A percentile compares a stretch with the other conserved stretches of the same genome.
phyloP scores from a whole-genome alignment of 257 asterid genomes.

The Plantago elongata region DNA sequence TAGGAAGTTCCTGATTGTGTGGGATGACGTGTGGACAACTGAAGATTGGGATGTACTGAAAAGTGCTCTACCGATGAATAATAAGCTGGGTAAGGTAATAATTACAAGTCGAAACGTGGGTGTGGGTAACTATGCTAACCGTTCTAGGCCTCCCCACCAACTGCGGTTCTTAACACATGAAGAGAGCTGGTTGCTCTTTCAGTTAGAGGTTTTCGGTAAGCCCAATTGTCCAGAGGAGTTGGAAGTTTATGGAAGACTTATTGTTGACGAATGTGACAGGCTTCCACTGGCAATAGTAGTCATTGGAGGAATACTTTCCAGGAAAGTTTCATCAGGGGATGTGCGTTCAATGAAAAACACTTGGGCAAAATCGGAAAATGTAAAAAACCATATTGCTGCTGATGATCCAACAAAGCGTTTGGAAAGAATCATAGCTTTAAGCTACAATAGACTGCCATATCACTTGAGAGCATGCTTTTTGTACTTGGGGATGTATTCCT shows the following conservation, averaged over 20 bases:
- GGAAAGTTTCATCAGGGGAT: slow-evolving; percentile 18
- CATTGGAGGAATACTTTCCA: slow-evolving; percentile 45
- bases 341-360: slow-evolving; percentile 19
- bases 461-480: slow-evolving; percentile 47
- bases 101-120: slow-evolving; percentile 33
- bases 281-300: slow-evolving; percentile 61
- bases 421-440: slow-evolving; percentile 34
- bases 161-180: slow-evolving; percentile 30
- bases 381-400: slow-evolving; percentile 12
- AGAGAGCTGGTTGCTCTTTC: slow-evolving; percentile 38
- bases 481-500: slow-evolving; percentile 41
- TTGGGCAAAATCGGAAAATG: slow-evolving; percentile 32
- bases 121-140: slow-evolving; percentile 27
- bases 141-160: slow-evolving; percentile 21
- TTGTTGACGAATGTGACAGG: slow-evolving; percentile 34
- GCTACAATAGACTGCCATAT: slow-evolving; percentile 44
- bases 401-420: slow-evolving; percentile 27
- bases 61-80: slow-evolving; percentile 23
- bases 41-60: slow-evolving; percentile 27
- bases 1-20: slow-evolving; percentile 30
- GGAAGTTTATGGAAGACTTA: slow-evolving; percentile 24
- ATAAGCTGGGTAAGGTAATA: slow-evolving; percentile 30
- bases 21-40: slow-evolving; percentile 33
- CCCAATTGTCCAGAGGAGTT: slow-evolving; percentile 31
- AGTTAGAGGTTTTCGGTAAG: slow-evolving; percentile 33